Percentiles rank a stretch among this genome's conserved stretches.
These are phyloP conservation scores for Psilocybe cubensis DNA, from an alignment of 768 basidiomycete genomes.

Conservation along the genomic window DNA sequence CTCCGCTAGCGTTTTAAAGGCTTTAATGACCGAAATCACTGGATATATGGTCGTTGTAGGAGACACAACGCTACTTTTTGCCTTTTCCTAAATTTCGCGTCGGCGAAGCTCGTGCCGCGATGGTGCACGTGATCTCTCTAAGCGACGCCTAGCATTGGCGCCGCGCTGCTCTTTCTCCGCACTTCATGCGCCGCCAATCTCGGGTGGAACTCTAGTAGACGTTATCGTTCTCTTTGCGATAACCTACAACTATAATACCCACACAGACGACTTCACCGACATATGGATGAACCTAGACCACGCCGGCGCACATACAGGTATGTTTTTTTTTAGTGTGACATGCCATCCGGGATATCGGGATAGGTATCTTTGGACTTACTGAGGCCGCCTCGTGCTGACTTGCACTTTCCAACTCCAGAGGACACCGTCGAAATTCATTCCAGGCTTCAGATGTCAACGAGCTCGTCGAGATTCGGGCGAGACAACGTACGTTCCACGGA, in stretches of 20 bases:
- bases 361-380: background rate
- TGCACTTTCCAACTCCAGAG: slow-evolving; percentile 19
- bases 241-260: background rate
- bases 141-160: background rate
- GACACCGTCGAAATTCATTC: slow-evolving; percentile 50
- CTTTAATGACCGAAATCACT: background rate
- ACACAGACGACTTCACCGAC: background rate
- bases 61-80: background rate
- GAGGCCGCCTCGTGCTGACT: too few relatives aligned
- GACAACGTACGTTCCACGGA: slow-evolving; percentile 83
- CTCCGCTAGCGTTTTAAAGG: background rate
- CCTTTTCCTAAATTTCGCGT: background rate
- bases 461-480: slow-evolving; percentile 75
- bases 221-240: background rate
- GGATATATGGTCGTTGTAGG: background rate
- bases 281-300: background rate
- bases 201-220: background rate
- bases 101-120: background rate
- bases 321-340: background rate
- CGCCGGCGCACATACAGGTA: slow-evolving; percentile 12
- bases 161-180: background rate
- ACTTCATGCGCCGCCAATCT: background rate
- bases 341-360: too few relatives aligned
- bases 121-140: background rate
- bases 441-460: slow-evolving; percentile 56